These are phyloP conservation scores for Incumbomyces delicatus DNA, from an alignment of 2,329 filamentous ascomycete genomes.

Conservation along the genomic window DNA sequence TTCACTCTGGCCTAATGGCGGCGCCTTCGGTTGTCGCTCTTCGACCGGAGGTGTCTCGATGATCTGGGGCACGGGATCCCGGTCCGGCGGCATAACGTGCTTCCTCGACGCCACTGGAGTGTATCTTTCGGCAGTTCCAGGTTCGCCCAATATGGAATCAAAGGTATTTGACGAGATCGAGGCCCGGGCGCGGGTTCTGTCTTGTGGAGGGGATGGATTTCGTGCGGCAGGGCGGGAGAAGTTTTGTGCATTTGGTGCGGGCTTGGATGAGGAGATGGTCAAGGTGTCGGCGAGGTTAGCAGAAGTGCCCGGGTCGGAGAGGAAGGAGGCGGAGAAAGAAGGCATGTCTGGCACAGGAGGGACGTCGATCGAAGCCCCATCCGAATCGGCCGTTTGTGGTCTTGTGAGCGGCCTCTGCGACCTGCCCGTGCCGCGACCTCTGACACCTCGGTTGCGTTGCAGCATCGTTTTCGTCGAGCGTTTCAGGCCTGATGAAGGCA, in stretches of 20 bases:
- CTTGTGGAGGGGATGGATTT: constrained; percentile 9
- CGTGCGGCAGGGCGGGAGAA: constrained; percentile 18
- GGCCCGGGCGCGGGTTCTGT: constrained; percentile 8
- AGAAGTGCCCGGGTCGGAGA: constrained; percentile 26
- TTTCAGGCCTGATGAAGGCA: constrained; percentile 68
- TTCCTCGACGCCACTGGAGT: constrained; percentile 18
- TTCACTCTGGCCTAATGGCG: constrained; percentile 6
- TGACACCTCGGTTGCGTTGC: constrained; percentile 63
- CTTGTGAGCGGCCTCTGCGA: constrained; percentile 60
- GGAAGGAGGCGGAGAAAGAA: constrained; percentile 22
- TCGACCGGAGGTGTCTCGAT: constrained; percentile 26
- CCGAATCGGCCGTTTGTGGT: constrained; percentile 23
- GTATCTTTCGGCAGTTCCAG: constrained; percentile 22
- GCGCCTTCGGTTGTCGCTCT: constrained; percentile 9
- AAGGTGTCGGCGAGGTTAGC: constrained; percentile 38
- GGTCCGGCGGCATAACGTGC: constrained; percentile 26
- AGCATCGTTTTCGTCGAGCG: constrained; percentile 90
- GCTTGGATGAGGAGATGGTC: constrained; percentile 23
- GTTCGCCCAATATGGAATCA: constrained; percentile 24
- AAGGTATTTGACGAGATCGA: constrained; percentile 21
- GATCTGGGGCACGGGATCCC: constrained; percentile 44
- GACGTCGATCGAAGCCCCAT: constrained; percentile 4
- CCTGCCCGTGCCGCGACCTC: constrained; percentile 40
- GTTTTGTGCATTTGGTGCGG: constrained; percentile 18
- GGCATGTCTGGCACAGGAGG: constrained; percentile 24